These are phyloP conservation scores for Monosporascus sp. DNA, from an alignment of 2,329 filamentous ascomycete genomes.

Conservation along the genomic window DNA sequence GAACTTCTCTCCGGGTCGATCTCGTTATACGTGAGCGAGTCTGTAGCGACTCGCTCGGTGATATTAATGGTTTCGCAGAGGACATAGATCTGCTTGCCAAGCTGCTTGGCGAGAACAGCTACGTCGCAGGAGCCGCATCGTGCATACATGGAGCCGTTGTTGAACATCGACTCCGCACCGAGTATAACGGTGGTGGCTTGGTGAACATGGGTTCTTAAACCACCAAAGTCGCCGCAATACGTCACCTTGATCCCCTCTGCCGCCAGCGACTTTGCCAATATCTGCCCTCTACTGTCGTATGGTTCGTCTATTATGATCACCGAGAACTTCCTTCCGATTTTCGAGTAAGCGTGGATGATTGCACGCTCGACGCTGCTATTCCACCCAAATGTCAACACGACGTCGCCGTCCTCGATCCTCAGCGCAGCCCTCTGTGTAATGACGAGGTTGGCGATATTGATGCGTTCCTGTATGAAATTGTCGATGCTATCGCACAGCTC, in stretches of 20 bases:
- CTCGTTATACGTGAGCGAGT: slow-evolving; percentile 93
- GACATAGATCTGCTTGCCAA: slow-evolving; percentile 75
- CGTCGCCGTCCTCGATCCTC: slow-evolving; percentile 73
- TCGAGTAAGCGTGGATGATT: slow-evolving; percentile 63
- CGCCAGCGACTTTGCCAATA: slow-evolving; percentile 62
- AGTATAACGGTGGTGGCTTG: slow-evolving; percentile 66
- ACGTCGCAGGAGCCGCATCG: slow-evolving; percentile 82
- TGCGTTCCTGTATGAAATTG: slow-evolving; percentile 82
- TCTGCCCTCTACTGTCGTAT: slow-evolving; percentile 45
- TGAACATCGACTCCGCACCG: slow-evolving; percentile 91
- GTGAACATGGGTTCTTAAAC: slow-evolving; percentile 67
- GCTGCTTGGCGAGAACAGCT: slow-evolving; percentile 73
- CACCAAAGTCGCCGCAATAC: slow-evolving; percentile 74
- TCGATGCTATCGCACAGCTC: slow-evolving; percentile 77
- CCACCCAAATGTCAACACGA: slow-evolving; percentile 81
- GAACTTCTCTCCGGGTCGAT: slow-evolving; percentile 68
- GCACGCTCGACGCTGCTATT: slow-evolving; percentile 82
- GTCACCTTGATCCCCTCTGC: slow-evolving; percentile 68
- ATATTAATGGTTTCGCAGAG: slow-evolving; percentile 96
- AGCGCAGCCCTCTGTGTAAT: slow-evolving; percentile 72
- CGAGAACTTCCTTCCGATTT: slow-evolving; percentile 67
- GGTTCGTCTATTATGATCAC: slow-evolving; percentile 78
- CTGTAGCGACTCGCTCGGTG: slow-evolving; percentile 75
- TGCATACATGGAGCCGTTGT: slow-evolving; percentile 86
- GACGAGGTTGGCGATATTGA: slow-evolving; percentile 79